These are phyloP conservation scores for Santalum album DNA, from an alignment of 164 flowering plant genomes.

Conservation along the genomic window DNA sequence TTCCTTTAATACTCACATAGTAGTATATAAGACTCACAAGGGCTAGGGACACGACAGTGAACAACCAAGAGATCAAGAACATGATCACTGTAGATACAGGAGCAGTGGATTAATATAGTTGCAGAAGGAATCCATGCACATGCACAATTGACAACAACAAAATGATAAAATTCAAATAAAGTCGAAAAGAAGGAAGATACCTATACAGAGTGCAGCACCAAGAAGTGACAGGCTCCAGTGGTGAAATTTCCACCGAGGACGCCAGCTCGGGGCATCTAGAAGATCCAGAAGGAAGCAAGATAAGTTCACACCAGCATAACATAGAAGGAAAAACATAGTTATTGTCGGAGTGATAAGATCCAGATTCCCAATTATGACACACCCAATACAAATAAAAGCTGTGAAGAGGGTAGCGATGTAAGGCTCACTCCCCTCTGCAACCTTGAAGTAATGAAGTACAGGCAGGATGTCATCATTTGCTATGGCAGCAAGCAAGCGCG, in stretches of 20 bases:
- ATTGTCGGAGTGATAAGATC: conserved; percentile 93
- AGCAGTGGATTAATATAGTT: conserved; percentile 2
- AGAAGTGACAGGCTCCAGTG: conserved; percentile 97
- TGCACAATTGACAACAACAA: no score
- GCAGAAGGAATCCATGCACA: background rate
- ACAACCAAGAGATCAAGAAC: conserved; percentile 98
- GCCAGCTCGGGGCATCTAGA: conserved; percentile 99
- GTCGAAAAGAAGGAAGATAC: conserved; percentile 30
- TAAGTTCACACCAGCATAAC: conserved; percentile 94
- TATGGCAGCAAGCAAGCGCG: conserved; percentile 97
- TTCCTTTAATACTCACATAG: conserved; percentile 91
- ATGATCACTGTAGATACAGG: conserved; percentile 70
- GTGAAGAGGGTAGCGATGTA: conserved; percentile 90
- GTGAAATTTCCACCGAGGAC: conserved; percentile 98
- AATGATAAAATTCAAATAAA: no score
- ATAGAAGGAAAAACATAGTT: conserved; percentile 95
- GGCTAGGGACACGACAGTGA: conserved; percentile 89
- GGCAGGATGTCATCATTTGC: conserved; percentile 99
- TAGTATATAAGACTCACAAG: conserved; percentile 94
- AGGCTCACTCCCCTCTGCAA: conserved; percentile 86
- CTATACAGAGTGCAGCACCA: conserved; percentile 85
- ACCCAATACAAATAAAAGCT: conserved; percentile 74
- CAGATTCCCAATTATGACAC: conserved; percentile 90
- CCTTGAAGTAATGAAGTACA: conserved; percentile 91
- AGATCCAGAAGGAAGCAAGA: conserved; percentile 99